These are phyloP conservation scores for Aspergillus texensis DNA, from an alignment of 2,329 filamentous ascomycete genomes.

Conservation along the genomic window DNA sequence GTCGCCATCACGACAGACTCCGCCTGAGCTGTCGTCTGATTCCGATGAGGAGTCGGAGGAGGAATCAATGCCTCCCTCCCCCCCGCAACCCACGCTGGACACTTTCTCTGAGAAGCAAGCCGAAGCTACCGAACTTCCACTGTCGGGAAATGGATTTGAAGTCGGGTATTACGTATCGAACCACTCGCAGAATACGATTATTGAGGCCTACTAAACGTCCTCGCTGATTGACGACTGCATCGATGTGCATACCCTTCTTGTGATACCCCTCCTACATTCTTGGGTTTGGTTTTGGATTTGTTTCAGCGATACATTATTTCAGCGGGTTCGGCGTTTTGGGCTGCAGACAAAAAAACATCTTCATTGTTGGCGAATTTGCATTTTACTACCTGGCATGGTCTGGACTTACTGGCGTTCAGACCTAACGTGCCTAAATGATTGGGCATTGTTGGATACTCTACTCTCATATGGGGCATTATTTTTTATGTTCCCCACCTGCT, in stretches of 20 bases:
- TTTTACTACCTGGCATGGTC: slow-evolving; percentile 11
- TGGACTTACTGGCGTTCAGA: slow-evolving; percentile 15
- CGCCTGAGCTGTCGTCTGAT: slow-evolving; percentile 72
- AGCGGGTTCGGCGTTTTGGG: slow-evolving; percentile 18
- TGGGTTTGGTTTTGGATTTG: slow-evolving; percentile 8
- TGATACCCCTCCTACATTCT: slow-evolving; percentile 19
- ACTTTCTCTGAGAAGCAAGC: slow-evolving; percentile 63
- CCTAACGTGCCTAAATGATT: slow-evolving; percentile 16
- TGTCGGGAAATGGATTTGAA: slow-evolving; percentile 46
- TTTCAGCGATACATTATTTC: slow-evolving; percentile 10
- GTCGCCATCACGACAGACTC: slow-evolving; percentile 66
- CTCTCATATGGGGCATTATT: not conserved
- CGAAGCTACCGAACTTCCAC: slow-evolving; percentile 44
- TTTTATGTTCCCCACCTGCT: slow-evolving; percentile 15
- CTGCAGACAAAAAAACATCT: slow-evolving; percentile 6
- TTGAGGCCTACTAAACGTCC: slow-evolving; percentile 51
- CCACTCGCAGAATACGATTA: slow-evolving; percentile 47
- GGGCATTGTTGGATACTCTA: slow-evolving; percentile 17
- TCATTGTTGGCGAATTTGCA: slow-evolving; percentile 6
- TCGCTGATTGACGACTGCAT: slow-evolving; percentile 7
- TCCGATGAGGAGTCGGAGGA: slow-evolving; percentile 69
- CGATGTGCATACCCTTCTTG: slow-evolving; percentile 1
- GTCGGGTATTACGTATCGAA: slow-evolving; percentile 52
- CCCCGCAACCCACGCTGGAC: slow-evolving; percentile 58
- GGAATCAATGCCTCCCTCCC: slow-evolving; percentile 72